Percentiles rank a stretch among this genome's conserved stretches.
Conservation (phyloP, 2,329 filamentous ascomycete species). For the Phyllosticta citribraziliensis region DNA sequence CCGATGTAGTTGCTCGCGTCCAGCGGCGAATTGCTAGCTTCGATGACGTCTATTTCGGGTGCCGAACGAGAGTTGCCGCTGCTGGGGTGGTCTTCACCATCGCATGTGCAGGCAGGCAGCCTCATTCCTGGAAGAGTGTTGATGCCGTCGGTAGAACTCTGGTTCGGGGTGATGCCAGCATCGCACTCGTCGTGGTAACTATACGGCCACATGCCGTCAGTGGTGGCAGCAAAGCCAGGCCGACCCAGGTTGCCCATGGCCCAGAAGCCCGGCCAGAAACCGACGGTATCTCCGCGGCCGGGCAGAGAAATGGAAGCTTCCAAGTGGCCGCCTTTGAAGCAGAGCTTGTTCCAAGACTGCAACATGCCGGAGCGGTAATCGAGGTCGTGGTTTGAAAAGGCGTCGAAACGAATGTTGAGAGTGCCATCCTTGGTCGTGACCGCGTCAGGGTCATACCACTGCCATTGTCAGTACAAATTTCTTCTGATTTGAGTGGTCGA, state of each 20-base stretch:
- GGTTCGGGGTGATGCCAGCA: constrained; percentile 61
- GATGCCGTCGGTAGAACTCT: constrained; percentile 57
- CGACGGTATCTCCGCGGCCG: constrained; percentile 54
- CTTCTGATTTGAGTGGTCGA: neutral
- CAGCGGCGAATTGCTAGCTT: constrained; percentile 51
- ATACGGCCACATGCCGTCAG: constrained; percentile 66
- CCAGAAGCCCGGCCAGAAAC: constrained; percentile 71
- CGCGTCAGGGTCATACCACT: constrained; percentile 64
- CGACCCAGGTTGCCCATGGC: constrained; percentile 64
- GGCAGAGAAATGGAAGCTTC: constrained; percentile 63
- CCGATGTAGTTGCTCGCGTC: constrained; percentile 46
- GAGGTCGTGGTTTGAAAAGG: constrained; percentile 54
- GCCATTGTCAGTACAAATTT: constrained; percentile 5
- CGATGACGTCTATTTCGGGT: constrained; percentile 63
- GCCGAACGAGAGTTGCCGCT: constrained; percentile 56
- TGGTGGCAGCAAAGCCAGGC: constrained; percentile 59
- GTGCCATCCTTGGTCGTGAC: constrained; percentile 52
- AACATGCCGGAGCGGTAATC: constrained; percentile 65
- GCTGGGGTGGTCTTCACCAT: constrained; percentile 53
- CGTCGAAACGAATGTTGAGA: constrained; percentile 55
- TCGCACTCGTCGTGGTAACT: constrained; percentile 61
- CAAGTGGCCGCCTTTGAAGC: constrained; percentile 60
- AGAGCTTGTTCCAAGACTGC: constrained; percentile 64
- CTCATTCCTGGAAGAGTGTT: constrained; percentile 61
- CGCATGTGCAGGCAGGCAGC: constrained; percentile 58